Percentiles rank a stretch among this genome's conserved stretches.
These are phyloP conservation scores for Combretum micranthum DNA, from an alignment of 345 rosid genomes.

Conservation along the genomic window DNA sequence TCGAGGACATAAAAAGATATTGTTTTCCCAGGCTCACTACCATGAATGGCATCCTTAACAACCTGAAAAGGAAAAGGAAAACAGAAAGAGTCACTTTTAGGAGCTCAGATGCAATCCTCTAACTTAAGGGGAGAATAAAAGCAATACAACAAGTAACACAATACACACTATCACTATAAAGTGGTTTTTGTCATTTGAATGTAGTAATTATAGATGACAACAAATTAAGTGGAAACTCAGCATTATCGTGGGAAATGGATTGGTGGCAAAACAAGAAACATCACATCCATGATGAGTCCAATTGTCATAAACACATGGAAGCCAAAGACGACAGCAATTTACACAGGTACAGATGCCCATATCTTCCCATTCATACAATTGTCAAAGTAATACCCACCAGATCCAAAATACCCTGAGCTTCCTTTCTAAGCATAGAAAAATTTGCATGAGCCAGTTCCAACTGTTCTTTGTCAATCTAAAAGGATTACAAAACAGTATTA, in stretches of 20 bases:
- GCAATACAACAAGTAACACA: too few species aligned
- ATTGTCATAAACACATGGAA: too few species aligned
- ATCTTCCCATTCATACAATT: neutral
- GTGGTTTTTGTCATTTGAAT: too few species aligned
- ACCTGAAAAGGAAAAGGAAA: conserved; percentile 33
- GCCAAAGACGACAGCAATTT: neutral
- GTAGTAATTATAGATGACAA: too few species aligned
- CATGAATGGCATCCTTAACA: conserved; percentile 78
- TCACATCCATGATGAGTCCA: too few species aligned
- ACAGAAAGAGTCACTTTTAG: too few species aligned
- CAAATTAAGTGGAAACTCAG: too few species aligned
- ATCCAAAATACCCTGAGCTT: conserved; percentile 83
- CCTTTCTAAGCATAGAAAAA: conserved; percentile 74
- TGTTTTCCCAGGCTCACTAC: conserved; percentile 90
- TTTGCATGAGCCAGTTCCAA: conserved; percentile 76
- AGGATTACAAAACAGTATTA: conserved; percentile 9
- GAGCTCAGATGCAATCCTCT: too few species aligned
- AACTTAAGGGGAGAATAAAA: too few species aligned
- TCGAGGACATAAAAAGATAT: conserved; percentile 84
- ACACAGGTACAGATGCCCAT: neutral
- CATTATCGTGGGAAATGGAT: too few species aligned
- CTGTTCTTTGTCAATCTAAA: conserved; percentile 83
- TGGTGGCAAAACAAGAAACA: too few species aligned
- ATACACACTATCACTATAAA: too few species aligned
- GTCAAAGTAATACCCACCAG: conserved; percentile 33